phyloP scores from a whole-genome alignment of 2,329 filamentous ascomycete species.

The Phaeomoniella chlamydospora region DNA sequence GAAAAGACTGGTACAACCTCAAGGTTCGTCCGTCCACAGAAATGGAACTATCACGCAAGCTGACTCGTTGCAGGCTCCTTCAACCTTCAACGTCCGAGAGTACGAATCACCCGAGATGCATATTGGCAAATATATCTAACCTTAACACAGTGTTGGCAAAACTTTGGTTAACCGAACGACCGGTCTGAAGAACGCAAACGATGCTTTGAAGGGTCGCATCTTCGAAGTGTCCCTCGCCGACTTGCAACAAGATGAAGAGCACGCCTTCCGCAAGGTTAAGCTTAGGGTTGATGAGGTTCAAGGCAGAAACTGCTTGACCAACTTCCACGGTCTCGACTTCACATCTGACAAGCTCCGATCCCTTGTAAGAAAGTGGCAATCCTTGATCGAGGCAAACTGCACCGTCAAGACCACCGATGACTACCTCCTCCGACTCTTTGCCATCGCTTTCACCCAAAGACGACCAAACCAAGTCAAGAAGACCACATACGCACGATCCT shows the following conservation, averaged over 20 bases:
- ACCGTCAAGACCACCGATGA: constrained; percentile 99
- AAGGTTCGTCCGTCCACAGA: constrained; percentile 46
- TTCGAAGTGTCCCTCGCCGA: constrained; percentile 98
- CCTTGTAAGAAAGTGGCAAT: constrained; percentile 98
- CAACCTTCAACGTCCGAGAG: constrained; percentile 93
- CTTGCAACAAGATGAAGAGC: constrained; percentile 99
- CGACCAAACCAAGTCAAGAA: constrained; percentile 99
- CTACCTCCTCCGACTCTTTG: constrained; percentile 97
- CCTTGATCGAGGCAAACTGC: constrained; percentile 97
- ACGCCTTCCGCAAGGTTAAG: constrained; percentile 99
- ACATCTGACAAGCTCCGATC: constrained; percentile 99
- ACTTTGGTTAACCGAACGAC: constrained; percentile 98
- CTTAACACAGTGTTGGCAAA: constrained; percentile 74
- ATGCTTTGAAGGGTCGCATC: constrained; percentile 95
- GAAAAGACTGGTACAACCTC: constrained; percentile 98
- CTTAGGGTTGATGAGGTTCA: constrained; percentile 97
- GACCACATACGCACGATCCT: constrained; percentile 95
- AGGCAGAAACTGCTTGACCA: constrained; percentile 99
- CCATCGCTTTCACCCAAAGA: constrained; percentile 98
- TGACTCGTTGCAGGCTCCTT: constrained; percentile 53
- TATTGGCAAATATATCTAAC: constrained; percentile 8
- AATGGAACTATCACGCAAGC: background rate
- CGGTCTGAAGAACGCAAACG: constrained; percentile 99
- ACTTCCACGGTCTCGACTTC: constrained; percentile 99
- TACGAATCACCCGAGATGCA: constrained; percentile 38